Evolutionary conservation across 345 rosid genomes (phyloP).

Genomic region (Anastatica hierochuntica): DNA sequence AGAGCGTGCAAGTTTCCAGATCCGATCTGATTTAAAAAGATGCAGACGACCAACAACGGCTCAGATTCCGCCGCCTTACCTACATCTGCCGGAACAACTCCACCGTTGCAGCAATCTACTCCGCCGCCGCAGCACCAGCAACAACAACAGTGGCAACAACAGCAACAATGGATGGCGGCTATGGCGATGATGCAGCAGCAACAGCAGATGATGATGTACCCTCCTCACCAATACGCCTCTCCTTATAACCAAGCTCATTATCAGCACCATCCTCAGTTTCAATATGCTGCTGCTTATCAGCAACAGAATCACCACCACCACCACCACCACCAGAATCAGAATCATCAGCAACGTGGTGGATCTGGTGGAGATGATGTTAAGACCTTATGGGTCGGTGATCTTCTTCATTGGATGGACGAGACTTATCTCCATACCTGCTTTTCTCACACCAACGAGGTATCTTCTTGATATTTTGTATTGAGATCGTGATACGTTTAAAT

Average conservation of each 20-base stretch:
- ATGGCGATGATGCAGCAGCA: slow-evolving; percentile 78
- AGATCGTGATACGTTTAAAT: too few relatives aligned
- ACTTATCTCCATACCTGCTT: slow-evolving; percentile 65
- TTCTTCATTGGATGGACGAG: slow-evolving; percentile 93
- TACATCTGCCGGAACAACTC: slow-evolving; percentile 27
- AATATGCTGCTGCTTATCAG: slow-evolving; percentile 8
- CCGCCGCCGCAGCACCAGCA: slow-evolving; percentile 28
- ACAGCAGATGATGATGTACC: slow-evolving; percentile 81
- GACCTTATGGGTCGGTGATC: slow-evolving; percentile 81
- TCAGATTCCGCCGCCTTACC: slow-evolving; percentile 29
- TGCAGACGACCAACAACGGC: slow-evolving; percentile 35
- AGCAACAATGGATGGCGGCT: slow-evolving; percentile 59
- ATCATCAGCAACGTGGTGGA: slow-evolving; percentile 31
- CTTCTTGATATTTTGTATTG: not conserved
- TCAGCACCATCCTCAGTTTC: slow-evolving; percentile 28
- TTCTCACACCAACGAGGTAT: slow-evolving; percentile 68
- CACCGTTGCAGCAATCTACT: slow-evolving; percentile 35
- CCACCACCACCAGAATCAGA: slow-evolving; percentile 11
- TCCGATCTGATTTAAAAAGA: slow-evolving; percentile 1
- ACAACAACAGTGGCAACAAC: slow-evolving; percentile 6
- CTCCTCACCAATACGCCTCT: slow-evolving; percentile 59
- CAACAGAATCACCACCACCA: slow-evolving; percentile 16
- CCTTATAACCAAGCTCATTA: slow-evolving; percentile 14
- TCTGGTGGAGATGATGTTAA: slow-evolving; percentile 50
- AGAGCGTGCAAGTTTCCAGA: too few relatives aligned